These are phyloP conservation scores for Ganoderma sinense DNA, from an alignment of 1,284 basidiomycete species.

Conservation along the genomic window DNA sequence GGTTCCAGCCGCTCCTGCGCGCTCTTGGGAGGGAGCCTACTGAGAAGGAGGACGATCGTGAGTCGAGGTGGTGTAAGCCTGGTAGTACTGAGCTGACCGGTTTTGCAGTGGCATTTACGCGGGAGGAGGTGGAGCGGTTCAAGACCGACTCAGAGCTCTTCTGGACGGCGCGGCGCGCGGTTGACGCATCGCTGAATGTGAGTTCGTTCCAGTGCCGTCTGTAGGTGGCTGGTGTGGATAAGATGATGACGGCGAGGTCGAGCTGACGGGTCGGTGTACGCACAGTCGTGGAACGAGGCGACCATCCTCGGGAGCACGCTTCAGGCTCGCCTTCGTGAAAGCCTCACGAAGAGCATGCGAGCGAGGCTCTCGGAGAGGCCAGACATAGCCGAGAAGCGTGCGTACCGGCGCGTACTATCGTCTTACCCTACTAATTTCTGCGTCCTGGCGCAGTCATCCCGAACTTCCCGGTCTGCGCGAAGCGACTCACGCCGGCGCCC, in stretches of 20 bases:
- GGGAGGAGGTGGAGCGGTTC: conserved; percentile 56
- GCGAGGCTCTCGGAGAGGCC: conserved; percentile 61
- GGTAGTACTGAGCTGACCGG: background rate
- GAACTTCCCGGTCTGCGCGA: conserved; percentile 63
- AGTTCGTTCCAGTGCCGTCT: no score
- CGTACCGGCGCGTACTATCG: conserved; percentile 24
- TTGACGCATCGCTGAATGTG: conserved; percentile 64
- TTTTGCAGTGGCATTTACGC: background rate
- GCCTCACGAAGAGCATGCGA: conserved; percentile 55
- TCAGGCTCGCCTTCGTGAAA: conserved; percentile 46
- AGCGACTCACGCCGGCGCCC: conserved; percentile 65
- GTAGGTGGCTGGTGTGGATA: background rate
- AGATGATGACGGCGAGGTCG: background rate
- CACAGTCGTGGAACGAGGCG: conserved; percentile 11
- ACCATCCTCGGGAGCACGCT: background rate
- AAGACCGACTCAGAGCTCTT: conserved; percentile 55
- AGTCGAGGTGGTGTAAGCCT: conserved; percentile 24
- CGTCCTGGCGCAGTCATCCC: conserved; percentile 54
- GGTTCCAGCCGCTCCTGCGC: conserved; percentile 46
- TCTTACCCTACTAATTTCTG: background rate
- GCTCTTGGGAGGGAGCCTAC: conserved; percentile 42
- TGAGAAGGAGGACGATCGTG: conserved; percentile 47
- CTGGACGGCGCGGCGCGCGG: conserved; percentile 52
- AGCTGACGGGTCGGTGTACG: conserved; percentile 50
- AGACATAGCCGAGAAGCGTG: conserved; percentile 63